Evolutionary conservation across 148 eudicot species (phyloP).

Genomic region (Camellia granthamiana): DNA sequence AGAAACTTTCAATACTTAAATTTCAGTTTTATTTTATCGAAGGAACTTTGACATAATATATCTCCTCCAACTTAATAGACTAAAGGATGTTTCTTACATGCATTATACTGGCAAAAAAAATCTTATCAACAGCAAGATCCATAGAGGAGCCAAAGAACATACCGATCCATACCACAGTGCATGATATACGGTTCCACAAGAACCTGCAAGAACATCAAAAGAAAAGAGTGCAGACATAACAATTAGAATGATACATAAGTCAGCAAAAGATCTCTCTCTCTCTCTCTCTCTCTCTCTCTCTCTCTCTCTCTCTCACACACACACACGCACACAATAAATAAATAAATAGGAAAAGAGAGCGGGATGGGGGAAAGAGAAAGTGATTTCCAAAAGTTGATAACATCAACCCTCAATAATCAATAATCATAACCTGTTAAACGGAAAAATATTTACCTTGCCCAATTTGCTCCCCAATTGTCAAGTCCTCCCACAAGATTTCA

Average conservation of each 20-base stretch:
- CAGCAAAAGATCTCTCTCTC: neutral
- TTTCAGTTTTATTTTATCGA: neutral
- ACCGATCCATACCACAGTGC: slow-evolving; percentile 99
- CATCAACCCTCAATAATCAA: slow-evolving; percentile 2
- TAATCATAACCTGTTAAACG: neutral
- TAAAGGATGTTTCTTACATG: neutral
- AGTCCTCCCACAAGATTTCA: slow-evolving; percentile 97
- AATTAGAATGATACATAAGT: neutral
- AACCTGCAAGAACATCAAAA: slow-evolving; percentile 55
- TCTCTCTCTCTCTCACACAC: too few relatives aligned
- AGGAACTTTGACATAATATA: neutral
- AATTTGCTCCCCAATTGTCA: slow-evolving; percentile 88
- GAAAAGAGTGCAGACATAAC: neutral
- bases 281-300: too few relatives aligned
- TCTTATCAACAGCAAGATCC: slow-evolving; percentile 8
- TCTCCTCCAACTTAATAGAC: neutral
- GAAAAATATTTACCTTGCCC: slow-evolving; percentile 72
- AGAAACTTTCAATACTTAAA: neutral
- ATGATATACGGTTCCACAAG: slow-evolving; percentile 97
- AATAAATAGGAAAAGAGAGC: neutral
- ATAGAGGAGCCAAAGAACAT: slow-evolving; percentile 39
- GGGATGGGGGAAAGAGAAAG: neutral
- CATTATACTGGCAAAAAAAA: slow-evolving; percentile 9
- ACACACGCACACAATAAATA: neutral
- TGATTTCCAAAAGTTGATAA: neutral